Evolutionary conservation across 192 early-diverging fungal species (phyloP).

Genomic region (Piromyces sp.): DNA sequence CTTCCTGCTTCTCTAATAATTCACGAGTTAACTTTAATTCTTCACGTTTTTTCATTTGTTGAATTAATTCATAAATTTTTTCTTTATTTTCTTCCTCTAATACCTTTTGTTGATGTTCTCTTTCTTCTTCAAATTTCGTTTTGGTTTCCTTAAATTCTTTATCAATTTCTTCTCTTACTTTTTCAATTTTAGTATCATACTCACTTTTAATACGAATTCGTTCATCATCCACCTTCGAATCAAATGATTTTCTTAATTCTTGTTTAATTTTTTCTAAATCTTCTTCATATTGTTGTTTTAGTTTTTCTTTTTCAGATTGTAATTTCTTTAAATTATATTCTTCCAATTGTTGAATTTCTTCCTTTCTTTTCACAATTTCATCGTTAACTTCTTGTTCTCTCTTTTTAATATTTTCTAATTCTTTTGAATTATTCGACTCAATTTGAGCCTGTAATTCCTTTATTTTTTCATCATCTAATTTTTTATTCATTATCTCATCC

Average conservation of each 20-base stretch:
- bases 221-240: neutral
- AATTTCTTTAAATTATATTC: constrained; percentile 1
- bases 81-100: constrained; percentile 3
- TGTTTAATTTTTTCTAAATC: constrained; percentile 4
- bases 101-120: constrained; percentile 1
- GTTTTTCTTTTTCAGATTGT: neutral
- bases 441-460: constrained; percentile 1
- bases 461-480: constrained; percentile 1
- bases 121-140: constrained; percentile 1
- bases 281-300: neutral
- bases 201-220: neutral
- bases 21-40: neutral
- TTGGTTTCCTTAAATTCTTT: neutral
- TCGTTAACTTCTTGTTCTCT: constrained; percentile 1
- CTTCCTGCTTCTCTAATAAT: neutral
- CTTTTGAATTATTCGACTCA: neutral
- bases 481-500: neutral
- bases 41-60: neutral
- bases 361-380: neutral
- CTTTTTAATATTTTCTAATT: constrained; percentile 4
- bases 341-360: constrained; percentile 1
- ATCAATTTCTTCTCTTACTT: neutral
- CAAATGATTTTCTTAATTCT: constrained; percentile 1
- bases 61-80: neutral
- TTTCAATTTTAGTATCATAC: neutral